Base-by-base conservation (phyloP, 768 basidiomycete species). In the Cyclocybe aegerita region DNA sequence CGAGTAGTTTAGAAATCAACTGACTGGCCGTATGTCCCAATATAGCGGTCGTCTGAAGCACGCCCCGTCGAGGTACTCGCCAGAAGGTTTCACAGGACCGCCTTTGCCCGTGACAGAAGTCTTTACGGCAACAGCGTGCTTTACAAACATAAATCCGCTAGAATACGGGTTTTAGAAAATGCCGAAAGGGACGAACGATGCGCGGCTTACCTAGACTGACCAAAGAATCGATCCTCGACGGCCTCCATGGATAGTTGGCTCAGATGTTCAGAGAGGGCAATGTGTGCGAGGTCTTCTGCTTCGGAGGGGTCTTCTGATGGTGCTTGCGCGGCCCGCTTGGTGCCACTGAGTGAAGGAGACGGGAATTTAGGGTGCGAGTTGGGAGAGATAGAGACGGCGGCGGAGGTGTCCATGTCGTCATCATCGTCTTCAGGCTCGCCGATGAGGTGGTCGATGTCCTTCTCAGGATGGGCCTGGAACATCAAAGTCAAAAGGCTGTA, bases 81-180 rank as follows among this genome's bases (percentile, higher is more conserved):
- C 68, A 8, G 70, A 69, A 23, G 10, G 65, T 61, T 50, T 77
- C 70, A 48, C 66, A 23, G 23, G 23, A 23, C 23, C 23, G 2
- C 23, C 23, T 23, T 23, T 23, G 23, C 23, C 23, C 23, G 23
- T 23, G 4, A 23, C 23, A 23, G 23, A 23, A 23, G 23, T 69
- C 60, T 76, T 79, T 32, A 78, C 57, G 43, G 68, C 63, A 17
- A 75, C 65, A 1, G 76, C 79, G 50, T 70, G 59, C 48, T 68
- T 69, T 14, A 72, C 61, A 39, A 78, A 70, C 68, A 74, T 73
- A 34, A 76, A 66, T 12, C 69, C 64, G 55, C 77, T 78, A 14
- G 12, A 39, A 45, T 38, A n/a, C 16, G n/a, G 44, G 33, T 36
- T 41, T 32, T 33, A 42, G 7, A 34, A 16, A 32, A 36, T 7